phyloP scores from a whole-genome alignment of 768 basidiomycete genomes.

The Sutorius australiensis region DNA sequence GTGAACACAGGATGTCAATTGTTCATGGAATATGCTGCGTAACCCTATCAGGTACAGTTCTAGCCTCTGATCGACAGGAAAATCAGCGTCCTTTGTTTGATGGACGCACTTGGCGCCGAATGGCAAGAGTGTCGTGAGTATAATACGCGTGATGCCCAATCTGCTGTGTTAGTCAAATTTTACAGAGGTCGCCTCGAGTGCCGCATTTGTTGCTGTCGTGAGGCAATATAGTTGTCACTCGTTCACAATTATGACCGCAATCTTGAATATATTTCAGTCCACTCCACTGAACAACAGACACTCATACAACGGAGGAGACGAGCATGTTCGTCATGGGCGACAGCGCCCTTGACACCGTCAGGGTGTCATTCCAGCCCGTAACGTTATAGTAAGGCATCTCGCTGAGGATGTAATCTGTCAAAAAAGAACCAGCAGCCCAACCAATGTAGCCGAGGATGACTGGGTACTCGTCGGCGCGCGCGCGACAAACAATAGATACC shows the following conservation, averaged over 20 bases:
- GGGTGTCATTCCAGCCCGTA: slow-evolving; percentile 36
- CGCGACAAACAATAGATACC: background rate
- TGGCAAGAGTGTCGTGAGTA: no score
- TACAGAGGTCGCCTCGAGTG: no score
- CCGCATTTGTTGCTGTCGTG: no score
- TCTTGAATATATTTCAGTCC: background rate
- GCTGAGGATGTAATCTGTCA: slow-evolving; percentile 32
- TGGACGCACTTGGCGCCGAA: no score
- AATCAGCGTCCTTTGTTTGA: no score
- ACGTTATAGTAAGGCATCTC: slow-evolving; percentile 31
- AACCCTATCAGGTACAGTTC: background rate
- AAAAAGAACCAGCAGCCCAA: slow-evolving; percentile 61
- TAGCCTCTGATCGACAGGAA: no score
- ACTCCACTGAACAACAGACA: background rate
- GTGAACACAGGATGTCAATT: background rate
- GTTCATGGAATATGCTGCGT: background rate
- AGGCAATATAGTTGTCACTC: no score
- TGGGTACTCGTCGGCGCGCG: slow-evolving; percentile 10
- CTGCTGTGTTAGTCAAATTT: no score
- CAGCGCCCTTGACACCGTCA: slow-evolving; percentile 34
- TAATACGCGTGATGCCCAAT: no score
- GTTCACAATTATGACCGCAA: background rate
- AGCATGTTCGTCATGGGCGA: slow-evolving; percentile 17
- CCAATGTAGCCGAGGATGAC: slow-evolving; percentile 53
- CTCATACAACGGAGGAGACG: background rate